These are phyloP conservation scores for Ophiostoma montium DNA, from an alignment of 2,329 filamentous ascomycete genomes.

Conservation along the genomic window DNA sequence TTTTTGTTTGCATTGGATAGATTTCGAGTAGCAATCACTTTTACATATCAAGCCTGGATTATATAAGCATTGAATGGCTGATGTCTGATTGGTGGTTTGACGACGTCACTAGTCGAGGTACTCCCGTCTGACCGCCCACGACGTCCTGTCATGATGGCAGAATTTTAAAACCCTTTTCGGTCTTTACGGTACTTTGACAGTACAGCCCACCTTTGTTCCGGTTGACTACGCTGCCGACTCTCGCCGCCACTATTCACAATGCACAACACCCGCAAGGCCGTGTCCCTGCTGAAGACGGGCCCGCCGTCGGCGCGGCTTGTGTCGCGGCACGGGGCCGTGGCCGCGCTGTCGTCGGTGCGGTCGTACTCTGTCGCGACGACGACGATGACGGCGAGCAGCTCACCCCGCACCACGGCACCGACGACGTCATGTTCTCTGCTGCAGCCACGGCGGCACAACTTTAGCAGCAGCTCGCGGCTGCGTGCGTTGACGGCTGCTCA, in stretches of 20 bases:
- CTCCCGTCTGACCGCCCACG: neutral
- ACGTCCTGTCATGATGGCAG: neutral
- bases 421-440: neutral
- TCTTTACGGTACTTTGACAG: too few species aligned
- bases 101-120: neutral
- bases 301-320: neutral
- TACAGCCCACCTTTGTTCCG: too few species aligned
- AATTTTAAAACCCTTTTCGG: neutral
- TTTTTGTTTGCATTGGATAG: too few species aligned
- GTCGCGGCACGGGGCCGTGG: neutral
- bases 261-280: slow-evolving; percentile 9
- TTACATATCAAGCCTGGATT: neutral
- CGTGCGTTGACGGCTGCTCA: slow-evolving; percentile 23
- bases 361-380: neutral
- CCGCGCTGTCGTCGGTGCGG: neutral
- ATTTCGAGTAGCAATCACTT: too few species aligned
- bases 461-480: slow-evolving; percentile 24
- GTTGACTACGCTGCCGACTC: neutral
- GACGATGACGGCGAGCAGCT: neutral
- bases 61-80: neutral
- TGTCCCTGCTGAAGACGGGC: slow-evolving; percentile 6
- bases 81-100: neutral
- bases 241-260: neutral
- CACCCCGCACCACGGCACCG: neutral
- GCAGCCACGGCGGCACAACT: slow-evolving; percentile 17